Evolutionary conservation across 2,329 filamentous ascomycete genomes (phyloP), one percentile per base, ranked within the genome.

Genomic region (Dothistroma pini): DNA sequence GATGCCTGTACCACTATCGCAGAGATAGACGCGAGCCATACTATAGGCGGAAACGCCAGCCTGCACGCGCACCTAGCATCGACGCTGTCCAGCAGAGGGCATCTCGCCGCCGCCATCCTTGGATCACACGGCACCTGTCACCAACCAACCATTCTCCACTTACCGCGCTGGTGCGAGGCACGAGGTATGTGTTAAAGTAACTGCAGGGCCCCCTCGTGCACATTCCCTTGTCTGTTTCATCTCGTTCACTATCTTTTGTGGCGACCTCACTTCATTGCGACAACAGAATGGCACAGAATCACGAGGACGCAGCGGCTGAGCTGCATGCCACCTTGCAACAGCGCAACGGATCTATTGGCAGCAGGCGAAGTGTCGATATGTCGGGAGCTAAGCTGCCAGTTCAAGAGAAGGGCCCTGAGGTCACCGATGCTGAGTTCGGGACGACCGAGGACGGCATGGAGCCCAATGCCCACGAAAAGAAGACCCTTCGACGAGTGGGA

Each of bases 401-500:
- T 8, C 47, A 60, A 49, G 64, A 66, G 59, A 62, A 67, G 47
- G 61, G 62, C 38, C 50, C 52, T 8, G 34, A 38, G 11, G 54
- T 50, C 31, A 29, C n/a, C 21, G 59, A 60, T 48, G 54, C 57
- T 32, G 68, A 70, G 53, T 59, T 65, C 55, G 63, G 67, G 31
- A 34, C 54, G 32, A 70, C 69, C 11, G 59, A 63, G 29, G 71
- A 74, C 25, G 72, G 72, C 25, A 68, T 75, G n/a, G 71, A 72
- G 61, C 79, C 79, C 1, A 78, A 75, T 21, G 75, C 75, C 4
- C 74, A 77, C 34, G 79, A 81, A 64, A 73, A 73, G 63, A 69
- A 67, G 47, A 78, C 75, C 0, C 72, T 81, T 29, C 71, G 78
- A 57, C 76, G 77, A 60, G 74, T 81, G n/a, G 76, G 78, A 51